Conservation (phyloP, 768 basidiomycete genomes). For the Kondoa malvinella region DNA sequence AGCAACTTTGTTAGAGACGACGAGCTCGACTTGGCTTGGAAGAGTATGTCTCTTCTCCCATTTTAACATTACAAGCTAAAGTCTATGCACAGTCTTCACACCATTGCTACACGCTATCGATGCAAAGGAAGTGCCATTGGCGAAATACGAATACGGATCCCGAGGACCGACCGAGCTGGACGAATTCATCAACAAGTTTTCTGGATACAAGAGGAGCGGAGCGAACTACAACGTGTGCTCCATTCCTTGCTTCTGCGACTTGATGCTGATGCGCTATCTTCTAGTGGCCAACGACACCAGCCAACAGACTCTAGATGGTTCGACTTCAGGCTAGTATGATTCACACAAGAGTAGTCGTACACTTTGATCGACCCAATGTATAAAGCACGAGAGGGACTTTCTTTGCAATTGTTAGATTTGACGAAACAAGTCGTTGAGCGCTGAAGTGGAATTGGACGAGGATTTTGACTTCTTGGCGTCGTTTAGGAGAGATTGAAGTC, state of each 20-base stretch:
- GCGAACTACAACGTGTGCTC: background rate
- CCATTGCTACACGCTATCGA: conserved; percentile 87
- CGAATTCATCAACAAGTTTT: conserved; percentile 53
- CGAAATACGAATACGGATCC: conserved; percentile 77
- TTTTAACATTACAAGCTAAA: background rate
- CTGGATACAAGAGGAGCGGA: conserved; percentile 16
- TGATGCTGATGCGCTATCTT: background rate
- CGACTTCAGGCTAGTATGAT: background rate
- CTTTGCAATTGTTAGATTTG: background rate
- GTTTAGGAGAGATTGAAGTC: background rate
- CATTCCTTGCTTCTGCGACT: background rate
- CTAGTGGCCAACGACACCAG: conserved; percentile 12
- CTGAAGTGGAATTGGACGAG: background rate
- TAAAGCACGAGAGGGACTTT: background rate
- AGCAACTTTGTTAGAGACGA: conserved; percentile 98
- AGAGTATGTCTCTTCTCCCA: conserved; percentile 67
- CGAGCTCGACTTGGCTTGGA: conserved; percentile 94
- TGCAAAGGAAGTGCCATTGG: conserved; percentile 50
- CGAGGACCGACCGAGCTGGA: conserved; percentile 80
- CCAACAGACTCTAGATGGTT: conserved; percentile 9
- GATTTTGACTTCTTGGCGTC: background rate
- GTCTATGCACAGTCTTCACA: conserved; percentile 28
- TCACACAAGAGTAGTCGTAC: background rate
- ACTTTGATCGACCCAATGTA: background rate
- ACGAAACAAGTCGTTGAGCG: background rate